Conservation (phyloP, 116 monocot genomes). For the Dioscorea cayenensis region DNA sequence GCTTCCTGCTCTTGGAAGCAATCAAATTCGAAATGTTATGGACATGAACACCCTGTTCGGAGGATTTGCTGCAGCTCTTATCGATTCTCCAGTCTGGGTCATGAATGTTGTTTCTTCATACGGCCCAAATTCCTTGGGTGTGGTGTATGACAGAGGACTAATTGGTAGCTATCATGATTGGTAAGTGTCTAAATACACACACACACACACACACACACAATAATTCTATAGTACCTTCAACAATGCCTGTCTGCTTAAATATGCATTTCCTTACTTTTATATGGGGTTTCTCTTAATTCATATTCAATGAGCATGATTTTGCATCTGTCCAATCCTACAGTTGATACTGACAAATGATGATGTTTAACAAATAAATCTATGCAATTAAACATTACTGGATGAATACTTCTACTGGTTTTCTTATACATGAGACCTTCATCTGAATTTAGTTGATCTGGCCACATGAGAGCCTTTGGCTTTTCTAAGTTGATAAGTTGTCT, state of each 20-base stretch:
- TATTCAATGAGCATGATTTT: too few relatives aligned
- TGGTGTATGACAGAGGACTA: constrained; percentile 77
- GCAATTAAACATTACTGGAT: neutral
- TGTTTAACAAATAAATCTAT: too few relatives aligned
- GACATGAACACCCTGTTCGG: constrained; percentile 93
- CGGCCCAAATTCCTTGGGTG: constrained; percentile 68
- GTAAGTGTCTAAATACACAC: constrained; percentile 27
- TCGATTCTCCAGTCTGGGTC: constrained; percentile 69
- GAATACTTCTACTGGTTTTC: neutral
- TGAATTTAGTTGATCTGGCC: neutral
- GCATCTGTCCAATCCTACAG: too few relatives aligned
- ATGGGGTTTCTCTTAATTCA: neutral
- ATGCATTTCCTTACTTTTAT: neutral
- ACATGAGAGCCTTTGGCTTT: too few relatives aligned
- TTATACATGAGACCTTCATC: neutral
- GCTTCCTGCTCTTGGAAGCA: constrained; percentile 64
- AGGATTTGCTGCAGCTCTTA: constrained; percentile 79
- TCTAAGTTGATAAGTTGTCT: too few relatives aligned
- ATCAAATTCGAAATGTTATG: constrained; percentile 83
- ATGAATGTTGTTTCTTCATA: constrained; percentile 95
- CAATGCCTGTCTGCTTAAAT: too few relatives aligned
- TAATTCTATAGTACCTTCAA: neutral
- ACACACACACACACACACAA: neutral
- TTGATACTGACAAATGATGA: too few relatives aligned
- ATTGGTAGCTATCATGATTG: constrained; percentile 90